Evolutionary conservation across 345 rosid genomes (phyloP).

Genomic region (Arabidopsis arenosa): DNA sequence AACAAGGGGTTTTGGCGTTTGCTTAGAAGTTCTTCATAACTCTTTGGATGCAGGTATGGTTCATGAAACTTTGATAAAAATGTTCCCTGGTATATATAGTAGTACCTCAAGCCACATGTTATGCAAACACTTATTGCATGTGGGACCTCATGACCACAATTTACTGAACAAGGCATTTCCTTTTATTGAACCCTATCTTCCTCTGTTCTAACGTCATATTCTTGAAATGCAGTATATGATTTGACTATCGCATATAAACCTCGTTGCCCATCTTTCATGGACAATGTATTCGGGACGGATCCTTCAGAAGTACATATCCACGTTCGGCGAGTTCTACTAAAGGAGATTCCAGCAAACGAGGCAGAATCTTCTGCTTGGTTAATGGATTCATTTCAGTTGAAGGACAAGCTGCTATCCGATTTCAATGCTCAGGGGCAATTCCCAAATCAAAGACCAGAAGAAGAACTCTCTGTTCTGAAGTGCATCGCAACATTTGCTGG

Average conservation of each 20-base stretch:
- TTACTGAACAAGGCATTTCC: slow-evolving; percentile 7
- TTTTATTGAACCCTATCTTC: neutral
- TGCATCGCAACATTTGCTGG: slow-evolving; percentile 53
- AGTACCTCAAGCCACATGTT: neutral
- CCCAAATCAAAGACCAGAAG: slow-evolving; percentile 55
- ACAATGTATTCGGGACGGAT: slow-evolving; percentile 81
- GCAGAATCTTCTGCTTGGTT: slow-evolving; percentile 63
- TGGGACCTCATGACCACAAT: slow-evolving; percentile 12
- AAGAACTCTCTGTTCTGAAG: slow-evolving; percentile 55
- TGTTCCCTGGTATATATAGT: neutral
- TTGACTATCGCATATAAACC: slow-evolving; percentile 75
- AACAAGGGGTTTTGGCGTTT: slow-evolving; percentile 69
- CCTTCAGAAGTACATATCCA: slow-evolving; percentile 89
- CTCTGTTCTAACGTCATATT: slow-evolving; percentile 1
- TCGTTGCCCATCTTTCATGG: slow-evolving; percentile 70
- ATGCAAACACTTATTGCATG: neutral
- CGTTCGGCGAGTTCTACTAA: slow-evolving; percentile 55
- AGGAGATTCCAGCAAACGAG: slow-evolving; percentile 57
- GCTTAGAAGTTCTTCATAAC: slow-evolving; percentile 65
- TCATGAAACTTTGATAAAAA: neutral
- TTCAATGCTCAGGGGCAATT: slow-evolving; percentile 67
- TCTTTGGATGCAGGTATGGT: slow-evolving; percentile 76
- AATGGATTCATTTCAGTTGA: slow-evolving; percentile 59
- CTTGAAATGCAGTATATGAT: slow-evolving; percentile 72
- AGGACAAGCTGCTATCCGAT: slow-evolving; percentile 65